phyloP scores from a whole-genome alignment of 2,329 filamentous ascomycete species.

The Trichophyton simii region DNA sequence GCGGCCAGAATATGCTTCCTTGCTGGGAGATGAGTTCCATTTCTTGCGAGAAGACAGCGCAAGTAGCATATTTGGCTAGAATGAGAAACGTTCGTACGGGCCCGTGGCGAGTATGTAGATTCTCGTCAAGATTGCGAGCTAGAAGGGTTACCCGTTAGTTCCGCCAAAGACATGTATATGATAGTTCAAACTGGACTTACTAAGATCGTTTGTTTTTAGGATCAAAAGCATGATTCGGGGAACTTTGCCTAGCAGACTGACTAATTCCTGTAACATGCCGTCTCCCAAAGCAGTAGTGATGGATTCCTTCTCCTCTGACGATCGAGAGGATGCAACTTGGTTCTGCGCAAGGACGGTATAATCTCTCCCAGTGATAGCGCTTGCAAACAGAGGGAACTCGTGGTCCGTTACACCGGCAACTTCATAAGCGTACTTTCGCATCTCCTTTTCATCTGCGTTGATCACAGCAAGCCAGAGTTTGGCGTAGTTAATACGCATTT shows the following conservation, averaged over 20 bases:
- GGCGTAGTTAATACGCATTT: slow-evolving; percentile 73
- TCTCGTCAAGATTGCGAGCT: slow-evolving; percentile 83
- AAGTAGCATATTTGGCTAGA: slow-evolving; percentile 50
- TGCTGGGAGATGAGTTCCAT: slow-evolving; percentile 38
- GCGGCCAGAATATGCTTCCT: slow-evolving; percentile 41
- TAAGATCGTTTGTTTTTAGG: slow-evolving; percentile 94
- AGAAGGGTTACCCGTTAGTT: slow-evolving; percentile 6
- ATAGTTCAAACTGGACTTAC: slow-evolving; percentile 27
- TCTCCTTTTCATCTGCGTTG: slow-evolving; percentile 68
- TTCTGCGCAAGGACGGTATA: slow-evolving; percentile 59
- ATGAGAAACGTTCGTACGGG: slow-evolving; percentile 52
- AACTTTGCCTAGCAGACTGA: slow-evolving; percentile 76
- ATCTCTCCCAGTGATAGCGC: slow-evolving; percentile 89
- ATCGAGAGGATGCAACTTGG: slow-evolving; percentile 47
- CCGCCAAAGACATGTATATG: not conserved
- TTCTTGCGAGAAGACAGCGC: slow-evolving; percentile 50
- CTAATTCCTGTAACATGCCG: slow-evolving; percentile 75
- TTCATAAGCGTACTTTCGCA: slow-evolving; percentile 80
- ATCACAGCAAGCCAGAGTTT: slow-evolving; percentile 97
- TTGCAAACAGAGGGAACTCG: slow-evolving; percentile 89
- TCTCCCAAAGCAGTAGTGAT: slow-evolving; percentile 77
- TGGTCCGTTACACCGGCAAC: slow-evolving; percentile 80
- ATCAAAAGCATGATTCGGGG: slow-evolving; percentile 88
- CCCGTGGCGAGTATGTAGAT: slow-evolving; percentile 45
- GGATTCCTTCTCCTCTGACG: slow-evolving; percentile 66